These are phyloP conservation scores for Aspergillus carlsbadensis DNA, from an alignment of 495 filamentous ascomycete genomes.

Conservation along the genomic window DNA sequence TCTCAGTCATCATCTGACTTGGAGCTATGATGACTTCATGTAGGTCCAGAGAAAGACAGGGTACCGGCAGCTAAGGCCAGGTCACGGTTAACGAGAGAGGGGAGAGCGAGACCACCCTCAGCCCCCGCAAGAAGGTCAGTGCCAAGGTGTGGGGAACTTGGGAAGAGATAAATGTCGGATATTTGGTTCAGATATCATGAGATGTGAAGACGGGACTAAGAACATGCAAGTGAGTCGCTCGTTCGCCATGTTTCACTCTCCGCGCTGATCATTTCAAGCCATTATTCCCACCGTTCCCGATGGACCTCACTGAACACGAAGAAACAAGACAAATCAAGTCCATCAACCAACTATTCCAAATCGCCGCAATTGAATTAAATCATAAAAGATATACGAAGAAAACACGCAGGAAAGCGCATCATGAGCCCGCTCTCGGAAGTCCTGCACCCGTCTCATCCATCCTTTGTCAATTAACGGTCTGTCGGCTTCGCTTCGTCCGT, in stretches of 20 bases:
- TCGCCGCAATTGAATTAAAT: background rate
- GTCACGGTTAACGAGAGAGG: no score
- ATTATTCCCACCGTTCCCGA: conserved; percentile 4
- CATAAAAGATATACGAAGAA: background rate
- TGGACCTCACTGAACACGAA: background rate
- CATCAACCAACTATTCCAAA: background rate
- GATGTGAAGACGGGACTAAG: background rate
- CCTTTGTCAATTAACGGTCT: conserved; percentile 21
- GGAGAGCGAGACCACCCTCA: no score
- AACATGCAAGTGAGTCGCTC: background rate
- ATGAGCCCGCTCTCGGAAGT: background rate
- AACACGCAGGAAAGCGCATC: background rate
- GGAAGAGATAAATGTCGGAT: no score
- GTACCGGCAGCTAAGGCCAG: background rate
- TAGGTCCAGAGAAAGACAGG: background rate
- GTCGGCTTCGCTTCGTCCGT: conserved; percentile 27
- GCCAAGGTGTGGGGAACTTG: background rate
- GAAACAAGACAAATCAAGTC: background rate
- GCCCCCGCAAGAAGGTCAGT: no score
- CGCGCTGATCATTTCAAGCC: background rate
- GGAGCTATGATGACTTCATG: background rate
- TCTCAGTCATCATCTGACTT: conserved; percentile 7
- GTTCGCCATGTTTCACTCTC: conserved; percentile 13
- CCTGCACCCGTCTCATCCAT: conserved; percentile 6
- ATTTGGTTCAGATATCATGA: background rate